Base-by-base conservation (phyloP, 306 rosid genomes). In the Dicorynia guianensis region DNA sequence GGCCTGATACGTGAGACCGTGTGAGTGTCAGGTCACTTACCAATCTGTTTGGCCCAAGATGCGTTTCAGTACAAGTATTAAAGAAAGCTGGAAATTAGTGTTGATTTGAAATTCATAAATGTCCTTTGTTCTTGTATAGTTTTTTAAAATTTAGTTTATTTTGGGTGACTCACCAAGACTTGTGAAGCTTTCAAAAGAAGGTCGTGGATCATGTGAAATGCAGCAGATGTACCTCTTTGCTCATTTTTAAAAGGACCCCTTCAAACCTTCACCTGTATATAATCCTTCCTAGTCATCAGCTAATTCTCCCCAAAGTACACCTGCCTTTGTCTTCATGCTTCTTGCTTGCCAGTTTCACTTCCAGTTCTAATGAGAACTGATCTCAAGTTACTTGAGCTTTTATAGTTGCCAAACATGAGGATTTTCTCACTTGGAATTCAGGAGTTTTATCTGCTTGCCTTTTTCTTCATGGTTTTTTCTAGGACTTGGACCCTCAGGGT, bases 161-260 rank as follows among this genome's bases (percentile, higher is more conserved):
- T 73, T 69, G 55, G n/a, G 36, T 56, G 79, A 83, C 95, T 77
- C 77, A 75, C 76, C 72, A 78, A 77, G 84, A 85, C 93, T 82
- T 87, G 85, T 88, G 95, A 91, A 80, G 53, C 75, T 76, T 82
- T 84, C 71, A 87, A 88, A 83, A 57, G 47, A 52, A 52, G 62
- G 87, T 81, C 91, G 83, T 78, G 97, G 83, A 89, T 95, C 98
- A 90, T 89, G 98, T 95, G 98, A 95, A 72, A 76, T 70, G 78
- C 78, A 61, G 72, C 87, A 83, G 84, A 53, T 53, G 83, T 80
- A 79, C 88, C 80, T 69, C 52, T 63, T 70, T 79, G 77, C 19
- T 79, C 95, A 91, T 91, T 93, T 87, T 93, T 87, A 90, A 76
- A 80, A 14, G 67, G n/a, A 38, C 14, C 77, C 35, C 49, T 78